Conservation (phyloP, 805 yeast species). For the Spathaspora passalidarum region DNA sequence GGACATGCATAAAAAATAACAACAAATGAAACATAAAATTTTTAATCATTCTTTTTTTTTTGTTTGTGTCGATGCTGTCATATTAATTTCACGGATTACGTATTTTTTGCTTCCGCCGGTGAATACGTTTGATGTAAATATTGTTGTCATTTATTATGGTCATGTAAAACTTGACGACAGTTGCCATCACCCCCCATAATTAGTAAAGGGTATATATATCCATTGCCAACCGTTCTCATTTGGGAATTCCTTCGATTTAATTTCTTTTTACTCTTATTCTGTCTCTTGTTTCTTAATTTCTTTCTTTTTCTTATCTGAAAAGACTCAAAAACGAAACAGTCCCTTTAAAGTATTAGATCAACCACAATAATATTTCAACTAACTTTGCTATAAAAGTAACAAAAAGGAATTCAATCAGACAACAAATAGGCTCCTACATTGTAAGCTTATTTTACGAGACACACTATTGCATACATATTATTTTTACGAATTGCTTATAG, state of each 20-base stretch:
- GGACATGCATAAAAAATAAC: neutral
- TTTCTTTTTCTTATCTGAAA: neutral
- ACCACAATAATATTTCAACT: no score
- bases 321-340: neutral
- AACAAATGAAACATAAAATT: neutral
- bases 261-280: neutral
- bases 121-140: neutral
- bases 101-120: neutral
- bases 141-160: neutral
- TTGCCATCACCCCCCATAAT: neutral
- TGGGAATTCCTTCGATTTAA: neutral
- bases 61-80: neutral
- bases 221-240: neutral
- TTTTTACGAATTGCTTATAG: no score
- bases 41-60: neutral
- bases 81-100: neutral
- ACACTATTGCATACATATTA: no score
- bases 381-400: neutral
- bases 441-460: no score
- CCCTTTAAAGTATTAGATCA: neutral
- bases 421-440: no score
- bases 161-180: neutral
- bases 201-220: slow-evolving; percentile 3
- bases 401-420: neutral
- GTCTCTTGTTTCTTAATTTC: neutral